Percentiles rank a stretch among this genome's conserved stretches.
Conservation (phyloP, 495 filamentous ascomycete genomes). For the Viridothelium virens region DNA sequence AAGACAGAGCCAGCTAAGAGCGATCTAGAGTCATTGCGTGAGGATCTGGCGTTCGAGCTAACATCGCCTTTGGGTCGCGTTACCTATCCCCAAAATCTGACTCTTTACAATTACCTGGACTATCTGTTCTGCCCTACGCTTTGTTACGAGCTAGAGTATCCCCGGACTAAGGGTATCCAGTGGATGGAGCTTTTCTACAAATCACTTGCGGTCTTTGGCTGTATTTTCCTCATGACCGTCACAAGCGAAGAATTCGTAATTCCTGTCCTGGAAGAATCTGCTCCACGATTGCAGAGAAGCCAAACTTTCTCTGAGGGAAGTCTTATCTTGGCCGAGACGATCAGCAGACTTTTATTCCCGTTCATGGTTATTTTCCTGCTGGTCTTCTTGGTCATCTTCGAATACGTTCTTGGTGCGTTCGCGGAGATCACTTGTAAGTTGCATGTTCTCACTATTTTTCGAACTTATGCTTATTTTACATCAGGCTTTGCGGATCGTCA, state of each 20-base stretch:
- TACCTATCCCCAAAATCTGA: slow-evolving; percentile 86
- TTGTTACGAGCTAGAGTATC: slow-evolving; percentile 97
- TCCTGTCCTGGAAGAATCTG: slow-evolving; percentile 75
- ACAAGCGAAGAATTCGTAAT: slow-evolving; percentile 94
- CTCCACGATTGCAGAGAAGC: slow-evolving; percentile 52
- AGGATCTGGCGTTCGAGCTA: slow-evolving; percentile 82
- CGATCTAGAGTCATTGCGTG: slow-evolving; percentile 53
- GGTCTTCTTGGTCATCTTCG: slow-evolving; percentile 44
- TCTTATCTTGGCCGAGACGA: slow-evolving; percentile 83
- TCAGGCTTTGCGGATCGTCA: slow-evolving; percentile 75
- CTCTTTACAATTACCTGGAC: slow-evolving; percentile 71
- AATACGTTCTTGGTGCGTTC: slow-evolving; percentile 90
- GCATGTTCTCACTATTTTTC: not conserved
- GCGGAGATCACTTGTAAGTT: slow-evolving; percentile 73
- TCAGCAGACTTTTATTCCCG: slow-evolving; percentile 86
- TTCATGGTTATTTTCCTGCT: slow-evolving; percentile 68
- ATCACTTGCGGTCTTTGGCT: slow-evolving; percentile 84
- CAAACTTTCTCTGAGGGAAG: slow-evolving; percentile 54
- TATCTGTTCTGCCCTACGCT: slow-evolving; percentile 89
- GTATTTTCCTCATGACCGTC: slow-evolving; percentile 88
- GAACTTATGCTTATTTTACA: slow-evolving; percentile 18
- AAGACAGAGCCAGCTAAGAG: slow-evolving; percentile 35
- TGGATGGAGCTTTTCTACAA: slow-evolving; percentile 84
- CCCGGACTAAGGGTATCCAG: slow-evolving; percentile 60
- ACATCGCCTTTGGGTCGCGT: slow-evolving; percentile 81